Evolutionary conservation across 108 stramenopile species (phyloP).

Genomic region (Phaeodactylum tricornutum): DNA sequence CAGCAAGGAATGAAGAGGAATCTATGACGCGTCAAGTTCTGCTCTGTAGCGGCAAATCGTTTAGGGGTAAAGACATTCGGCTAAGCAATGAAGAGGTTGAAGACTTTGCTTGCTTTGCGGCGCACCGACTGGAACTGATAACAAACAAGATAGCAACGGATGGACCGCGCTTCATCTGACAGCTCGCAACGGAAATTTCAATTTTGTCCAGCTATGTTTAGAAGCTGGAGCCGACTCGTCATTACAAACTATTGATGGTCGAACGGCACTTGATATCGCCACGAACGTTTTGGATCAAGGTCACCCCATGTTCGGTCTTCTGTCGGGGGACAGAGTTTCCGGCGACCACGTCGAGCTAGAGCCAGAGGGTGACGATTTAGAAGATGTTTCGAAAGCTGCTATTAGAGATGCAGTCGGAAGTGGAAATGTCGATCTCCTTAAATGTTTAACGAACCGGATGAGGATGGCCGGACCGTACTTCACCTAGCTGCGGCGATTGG

Average conservation of each 20-base stretch:
- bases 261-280: conserved; percentile 3
- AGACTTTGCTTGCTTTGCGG: neutral
- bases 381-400: too few relatives aligned
- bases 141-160: conserved; percentile 22
- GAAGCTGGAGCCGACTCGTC: neutral
- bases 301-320: too few relatives aligned
- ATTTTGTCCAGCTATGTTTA: conserved; percentile 4
- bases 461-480: conserved; percentile 20
- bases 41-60: too few relatives aligned
- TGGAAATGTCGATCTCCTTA: too few relatives aligned
- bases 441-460: conserved; percentile 25
- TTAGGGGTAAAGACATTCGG: neutral
- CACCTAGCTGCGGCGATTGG: conserved; percentile 16
- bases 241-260: neutral
- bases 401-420: too few relatives aligned
- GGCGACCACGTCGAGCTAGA: too few relatives aligned
- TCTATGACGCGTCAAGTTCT: too few relatives aligned
- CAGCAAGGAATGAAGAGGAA: too few relatives aligned
- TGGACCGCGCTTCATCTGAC: conserved; percentile 31
- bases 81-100: neutral
- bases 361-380: too few relatives aligned
- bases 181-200: conserved; percentile 7
- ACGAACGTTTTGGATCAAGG: too few relatives aligned
- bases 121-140: neutral
- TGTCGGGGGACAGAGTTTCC: too few relatives aligned